Evolutionary conservation across 768 basidiomycete genomes (phyloP).

Genomic region (Butyriboletus loyo): DNA sequence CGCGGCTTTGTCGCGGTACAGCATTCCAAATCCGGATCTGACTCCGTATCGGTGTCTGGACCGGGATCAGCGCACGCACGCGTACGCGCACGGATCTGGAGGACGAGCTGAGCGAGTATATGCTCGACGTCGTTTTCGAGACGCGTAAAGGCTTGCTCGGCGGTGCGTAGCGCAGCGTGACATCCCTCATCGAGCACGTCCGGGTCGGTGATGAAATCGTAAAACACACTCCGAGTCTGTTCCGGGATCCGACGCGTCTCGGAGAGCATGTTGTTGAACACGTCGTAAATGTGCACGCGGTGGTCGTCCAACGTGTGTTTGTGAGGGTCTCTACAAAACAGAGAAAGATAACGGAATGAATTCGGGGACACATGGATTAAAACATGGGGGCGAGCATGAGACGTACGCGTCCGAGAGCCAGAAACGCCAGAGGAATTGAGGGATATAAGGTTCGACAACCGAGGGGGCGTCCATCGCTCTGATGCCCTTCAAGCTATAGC

Average conservation of each 20-base stretch:
- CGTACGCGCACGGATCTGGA: conserved; percentile 22
- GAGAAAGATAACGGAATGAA: neutral
- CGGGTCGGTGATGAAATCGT: conserved; percentile 33
- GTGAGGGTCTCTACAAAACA: conserved; percentile 20
- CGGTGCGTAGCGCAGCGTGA: conserved; percentile 35
- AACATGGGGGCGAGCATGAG: neutral
- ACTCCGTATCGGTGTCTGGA: neutral
- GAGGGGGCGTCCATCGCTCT: neutral
- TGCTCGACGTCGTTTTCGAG: conserved; percentile 44
- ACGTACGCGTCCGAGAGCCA: conserved; percentile 47
- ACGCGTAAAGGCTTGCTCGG: conserved; percentile 40
- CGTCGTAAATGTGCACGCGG: conserved; percentile 51
- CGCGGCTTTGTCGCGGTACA: neutral
- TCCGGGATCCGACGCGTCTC: conserved; percentile 43
- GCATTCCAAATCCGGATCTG: neutral
- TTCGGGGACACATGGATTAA: neutral
- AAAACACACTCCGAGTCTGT: conserved; percentile 37
- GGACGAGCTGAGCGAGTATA: conserved; percentile 36
- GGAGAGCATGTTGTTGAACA: conserved; percentile 47
- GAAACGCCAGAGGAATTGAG: conserved; percentile 47
- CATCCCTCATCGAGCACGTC: conserved; percentile 37
- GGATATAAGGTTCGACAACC: conserved; percentile 39
- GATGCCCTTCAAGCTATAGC: too few species aligned
- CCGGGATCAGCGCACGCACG: neutral
- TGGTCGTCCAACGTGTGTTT: conserved; percentile 33